These are phyloP conservation scores for Suhomyces sp. DNA, from an alignment of 805 yeast species.

Conservation along the genomic window DNA sequence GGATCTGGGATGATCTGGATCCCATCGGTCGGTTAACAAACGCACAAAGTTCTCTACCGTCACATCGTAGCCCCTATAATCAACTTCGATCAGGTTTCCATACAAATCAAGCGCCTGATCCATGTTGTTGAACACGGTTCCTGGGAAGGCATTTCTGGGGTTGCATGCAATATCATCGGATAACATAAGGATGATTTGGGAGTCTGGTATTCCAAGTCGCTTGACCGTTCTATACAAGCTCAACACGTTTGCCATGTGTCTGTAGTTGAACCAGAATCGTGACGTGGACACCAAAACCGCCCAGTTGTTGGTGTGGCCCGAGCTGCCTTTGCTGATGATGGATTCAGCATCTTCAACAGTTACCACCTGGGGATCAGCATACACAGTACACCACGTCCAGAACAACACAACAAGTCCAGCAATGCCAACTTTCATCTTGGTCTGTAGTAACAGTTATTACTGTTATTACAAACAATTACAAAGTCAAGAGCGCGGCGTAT, in stretches of 20 bases:
- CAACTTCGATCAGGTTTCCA: conserved; percentile 94
- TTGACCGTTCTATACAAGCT: conserved; percentile 95
- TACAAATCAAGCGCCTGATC: conserved; percentile 90
- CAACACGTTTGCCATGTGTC: conserved; percentile 96
- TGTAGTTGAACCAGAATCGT: conserved; percentile 95
- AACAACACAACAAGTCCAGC: neutral
- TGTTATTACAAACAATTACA: neutral
- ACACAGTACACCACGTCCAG: neutral
- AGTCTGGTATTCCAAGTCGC: conserved; percentile 94
- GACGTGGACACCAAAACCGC: conserved; percentile 95
- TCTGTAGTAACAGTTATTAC: neutral
- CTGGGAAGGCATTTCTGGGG: conserved; percentile 93
- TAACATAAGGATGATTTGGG: conserved; percentile 92
- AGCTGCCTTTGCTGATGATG: conserved; percentile 19
- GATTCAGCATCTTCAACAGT: conserved; percentile 20
- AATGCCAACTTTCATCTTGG: neutral
- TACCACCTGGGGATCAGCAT: conserved; percentile 11
- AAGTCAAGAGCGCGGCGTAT: neutral
- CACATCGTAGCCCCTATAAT: conserved; percentile 95
- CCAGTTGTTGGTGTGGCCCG: conserved; percentile 65
- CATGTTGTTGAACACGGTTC: conserved; percentile 90
- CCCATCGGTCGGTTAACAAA: conserved; percentile 92
- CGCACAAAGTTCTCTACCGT: conserved; percentile 97
- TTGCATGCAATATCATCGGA: conserved; percentile 98
- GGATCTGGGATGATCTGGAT: conserved; percentile 87